A percentile compares a stretch with the other conserved stretches of the same genome.
Evolutionary conservation across 140 eudicot genomes (phyloP).

Genomic region (Stevia rebaudiana): DNA sequence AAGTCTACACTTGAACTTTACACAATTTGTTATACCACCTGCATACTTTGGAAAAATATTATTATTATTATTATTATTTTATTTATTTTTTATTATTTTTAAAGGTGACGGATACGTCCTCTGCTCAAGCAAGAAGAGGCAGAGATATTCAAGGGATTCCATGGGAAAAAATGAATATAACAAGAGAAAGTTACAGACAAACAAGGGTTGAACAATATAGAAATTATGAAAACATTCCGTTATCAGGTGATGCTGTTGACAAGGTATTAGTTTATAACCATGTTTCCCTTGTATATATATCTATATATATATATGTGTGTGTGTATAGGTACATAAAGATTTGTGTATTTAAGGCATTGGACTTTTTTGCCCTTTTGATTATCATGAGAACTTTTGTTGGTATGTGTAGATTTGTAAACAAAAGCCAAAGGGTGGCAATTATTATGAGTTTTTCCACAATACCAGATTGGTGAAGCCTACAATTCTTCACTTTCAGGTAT

Average conservation of each 20-base stretch:
- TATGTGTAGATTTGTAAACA: conserved; percentile 64
- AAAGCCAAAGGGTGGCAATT: conserved; percentile 63
- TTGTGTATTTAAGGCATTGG: not conserved
- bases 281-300: not conserved
- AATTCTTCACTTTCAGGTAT: conserved; percentile 90
- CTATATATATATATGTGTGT: not conserved
- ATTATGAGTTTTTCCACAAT: conserved; percentile 75
- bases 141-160: conserved; percentile 96
- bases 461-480: conserved; percentile 96
- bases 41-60: not conserved
- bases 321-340: not conserved
- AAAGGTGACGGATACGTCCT: conserved; percentile 74
- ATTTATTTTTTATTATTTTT: conserved; percentile 25
- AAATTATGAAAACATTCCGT: conserved; percentile 86
- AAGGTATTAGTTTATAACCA: conserved; percentile 36
- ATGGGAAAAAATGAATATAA: conserved; percentile 73
- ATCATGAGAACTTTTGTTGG: conserved; percentile 4
- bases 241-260: conserved; percentile 73
- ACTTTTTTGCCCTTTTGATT: not conserved
- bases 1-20: not conserved
- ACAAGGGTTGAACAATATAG: conserved; percentile 84
- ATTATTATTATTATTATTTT: no score
- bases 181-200: conserved; percentile 74
- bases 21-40: not conserved
- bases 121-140: conserved; percentile 82